Evolutionary conservation across 768 basidiomycete genomes (phyloP).

Genomic region (Tricholomella constricta): DNA sequence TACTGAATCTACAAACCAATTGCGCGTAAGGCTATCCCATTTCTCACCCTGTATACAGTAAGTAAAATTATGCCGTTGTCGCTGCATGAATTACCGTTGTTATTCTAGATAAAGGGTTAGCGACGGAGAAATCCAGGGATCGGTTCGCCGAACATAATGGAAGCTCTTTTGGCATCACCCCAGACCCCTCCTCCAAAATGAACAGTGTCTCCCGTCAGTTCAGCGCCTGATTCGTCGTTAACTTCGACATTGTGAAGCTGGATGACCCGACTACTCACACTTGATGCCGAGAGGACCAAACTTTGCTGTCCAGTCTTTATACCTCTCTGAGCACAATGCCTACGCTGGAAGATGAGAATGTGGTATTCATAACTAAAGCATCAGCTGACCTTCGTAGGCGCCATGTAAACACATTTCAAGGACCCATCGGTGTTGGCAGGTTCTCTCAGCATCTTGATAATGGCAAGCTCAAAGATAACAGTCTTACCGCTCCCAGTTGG

Average conservation of each 20-base stretch:
- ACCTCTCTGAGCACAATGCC: constrained; percentile 88
- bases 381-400: constrained; percentile 77
- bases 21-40: constrained; percentile 92
- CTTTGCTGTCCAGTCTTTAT: constrained; percentile 81
- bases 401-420: constrained; percentile 87
- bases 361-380: neutral
- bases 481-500: constrained; percentile 98
- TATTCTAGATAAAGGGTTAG: constrained; percentile 45
- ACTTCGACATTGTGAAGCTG: neutral
- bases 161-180: constrained; percentile 73
- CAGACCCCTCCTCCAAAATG: constrained; percentile 63
- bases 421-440: constrained; percentile 33
- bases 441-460: constrained; percentile 69
- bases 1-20: constrained; percentile 51
- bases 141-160: constrained; percentile 65
- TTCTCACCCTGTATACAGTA: constrained; percentile 75
- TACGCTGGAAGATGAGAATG: constrained; percentile 28
- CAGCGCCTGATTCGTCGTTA: constrained; percentile 57
- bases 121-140: neutral
- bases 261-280: constrained; percentile 46
- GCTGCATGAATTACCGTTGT: constrained; percentile 59
- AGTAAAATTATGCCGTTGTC: neutral
- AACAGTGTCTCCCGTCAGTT: constrained; percentile 91
- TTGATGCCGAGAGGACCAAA: constrained; percentile 76
- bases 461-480: constrained; percentile 88